Conservation (phyloP, 2,329 filamentous ascomycete genomes). For the Anthostomella pinea region DNA sequence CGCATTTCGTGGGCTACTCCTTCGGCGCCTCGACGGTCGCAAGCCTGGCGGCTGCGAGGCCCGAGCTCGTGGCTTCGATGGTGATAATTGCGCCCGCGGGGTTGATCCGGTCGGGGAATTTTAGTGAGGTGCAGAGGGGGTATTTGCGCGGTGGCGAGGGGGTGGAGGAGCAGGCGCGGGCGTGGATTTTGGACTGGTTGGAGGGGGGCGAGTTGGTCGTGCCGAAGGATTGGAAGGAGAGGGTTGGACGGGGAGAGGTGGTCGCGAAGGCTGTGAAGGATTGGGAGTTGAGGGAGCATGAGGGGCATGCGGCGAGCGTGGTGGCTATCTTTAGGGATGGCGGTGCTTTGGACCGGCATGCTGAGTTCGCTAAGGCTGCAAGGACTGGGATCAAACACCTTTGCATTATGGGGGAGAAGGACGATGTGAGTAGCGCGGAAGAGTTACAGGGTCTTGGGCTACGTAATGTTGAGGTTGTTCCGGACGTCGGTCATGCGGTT, state of each 20-base stretch:
- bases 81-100: constrained; percentile 10
- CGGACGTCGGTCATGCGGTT: constrained; percentile 3
- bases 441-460: constrained; percentile 5
- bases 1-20: constrained; percentile 12
- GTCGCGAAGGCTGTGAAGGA: constrained; percentile 9
- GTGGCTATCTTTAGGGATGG: constrained; percentile 10
- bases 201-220: constrained; percentile 12
- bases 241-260: constrained; percentile 7
- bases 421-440: constrained; percentile 2
- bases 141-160: constrained; percentile 4
- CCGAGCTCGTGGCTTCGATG: constrained; percentile 1
- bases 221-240: constrained; percentile 10
- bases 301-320: constrained; percentile 7
- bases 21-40: constrained; percentile 8
- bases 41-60: constrained; percentile 7
- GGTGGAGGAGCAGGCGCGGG: constrained; percentile 6
- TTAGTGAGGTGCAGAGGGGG: not conserved
- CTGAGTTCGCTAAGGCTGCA: constrained; percentile 8
- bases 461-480: constrained; percentile 4
- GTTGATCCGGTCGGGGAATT: not conserved
- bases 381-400: constrained; percentile 8
- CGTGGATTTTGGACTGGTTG: constrained; percentile 3
- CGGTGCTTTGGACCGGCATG: too few relatives aligned
- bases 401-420: constrained; percentile 5
- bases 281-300: constrained; percentile 12